A percentile compares a stretch with the other conserved stretches of the same genome.
phyloP scores from a whole-genome alignment of 2,329 filamentous ascomycete species.

The Fusarium staphyleae region DNA sequence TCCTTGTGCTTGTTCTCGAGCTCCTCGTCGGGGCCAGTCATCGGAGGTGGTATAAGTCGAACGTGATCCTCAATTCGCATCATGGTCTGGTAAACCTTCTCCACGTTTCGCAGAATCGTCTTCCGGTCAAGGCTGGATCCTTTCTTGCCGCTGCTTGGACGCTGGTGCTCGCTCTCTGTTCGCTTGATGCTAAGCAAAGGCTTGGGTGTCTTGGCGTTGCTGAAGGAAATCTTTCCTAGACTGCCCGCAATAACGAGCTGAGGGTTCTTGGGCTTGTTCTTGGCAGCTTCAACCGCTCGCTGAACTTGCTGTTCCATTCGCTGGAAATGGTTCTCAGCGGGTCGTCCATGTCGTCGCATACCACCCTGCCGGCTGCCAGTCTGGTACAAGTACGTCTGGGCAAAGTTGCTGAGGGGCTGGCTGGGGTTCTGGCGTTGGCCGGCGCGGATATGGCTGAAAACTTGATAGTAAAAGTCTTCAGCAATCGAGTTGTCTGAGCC shows the following conservation, averaged over 20 bases:
- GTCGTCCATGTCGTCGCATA: slow-evolving; percentile 76
- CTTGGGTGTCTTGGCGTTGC: slow-evolving; percentile 97
- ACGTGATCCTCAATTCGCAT: slow-evolving; percentile 97
- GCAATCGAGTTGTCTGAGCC: slow-evolving; percentile 80
- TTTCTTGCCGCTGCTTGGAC: slow-evolving; percentile 59
- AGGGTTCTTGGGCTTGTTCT: slow-evolving; percentile 97
- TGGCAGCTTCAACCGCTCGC: slow-evolving; percentile 94
- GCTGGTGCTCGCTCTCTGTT: slow-evolving; percentile 69
- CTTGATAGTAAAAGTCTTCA: slow-evolving; percentile 99
- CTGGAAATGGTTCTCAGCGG: slow-evolving; percentile 96
- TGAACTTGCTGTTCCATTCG: slow-evolving; percentile 99
- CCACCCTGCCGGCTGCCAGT: slow-evolving; percentile 84
- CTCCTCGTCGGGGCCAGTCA: slow-evolving; percentile 69
- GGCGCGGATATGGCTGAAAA: slow-evolving; percentile 92
- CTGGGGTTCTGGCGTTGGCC: slow-evolving; percentile 89
- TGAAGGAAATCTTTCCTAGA: slow-evolving; percentile 97
- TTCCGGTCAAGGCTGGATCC: slow-evolving; percentile 75
- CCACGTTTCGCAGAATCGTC: slow-evolving; percentile 83
- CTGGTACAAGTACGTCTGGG: slow-evolving; percentile 96
- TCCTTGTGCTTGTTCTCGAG: slow-evolving; percentile 77
- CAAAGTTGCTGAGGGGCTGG: slow-evolving; percentile 93
- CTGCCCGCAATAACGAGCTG: slow-evolving; percentile 96
- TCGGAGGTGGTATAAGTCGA: slow-evolving; percentile 72
- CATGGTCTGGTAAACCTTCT: slow-evolving; percentile 83
- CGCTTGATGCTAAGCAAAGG: slow-evolving; percentile 95